Conservation (phyloP, 352 stramenopile genomes). For the Phytophthora ohioensis region DNA sequence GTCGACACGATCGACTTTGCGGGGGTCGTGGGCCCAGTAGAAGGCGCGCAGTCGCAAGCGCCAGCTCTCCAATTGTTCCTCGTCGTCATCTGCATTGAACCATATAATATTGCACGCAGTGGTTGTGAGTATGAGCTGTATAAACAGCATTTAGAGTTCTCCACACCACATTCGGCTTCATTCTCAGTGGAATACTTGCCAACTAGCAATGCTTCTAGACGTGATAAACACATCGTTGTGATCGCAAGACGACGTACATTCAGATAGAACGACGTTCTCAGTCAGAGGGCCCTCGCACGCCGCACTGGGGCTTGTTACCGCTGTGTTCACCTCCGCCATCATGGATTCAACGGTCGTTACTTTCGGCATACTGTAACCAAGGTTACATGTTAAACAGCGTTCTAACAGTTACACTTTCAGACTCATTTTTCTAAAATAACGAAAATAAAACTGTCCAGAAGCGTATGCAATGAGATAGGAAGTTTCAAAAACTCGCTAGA, state of each 20-base stretch:
- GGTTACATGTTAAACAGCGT: too few species aligned
- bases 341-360: not conserved
- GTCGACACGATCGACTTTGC: constrained; percentile 70
- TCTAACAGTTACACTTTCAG: too few species aligned
- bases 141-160: too few species aligned
- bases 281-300: not conserved
- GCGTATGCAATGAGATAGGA: too few species aligned
- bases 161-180: constrained; percentile 1
- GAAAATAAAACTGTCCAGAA: too few species aligned
- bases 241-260: constrained; percentile 30
- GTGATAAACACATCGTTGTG: not conserved
- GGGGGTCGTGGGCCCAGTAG: constrained; percentile 80
- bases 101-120: not conserved
- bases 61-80: constrained; percentile 30
- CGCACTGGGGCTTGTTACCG: not conserved
- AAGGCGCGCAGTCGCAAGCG: constrained; percentile 62
- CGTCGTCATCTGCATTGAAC: constrained; percentile 18
- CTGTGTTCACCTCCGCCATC: constrained; percentile 11
- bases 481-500: too few species aligned
- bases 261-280: not conserved
- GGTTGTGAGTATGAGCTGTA: too few species aligned
- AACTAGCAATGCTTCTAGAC: constrained; percentile 2
- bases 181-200: constrained; percentile 3
- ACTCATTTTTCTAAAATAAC: too few species aligned
- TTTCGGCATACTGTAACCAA: too few species aligned